Evolutionary conservation across 2,329 filamentous ascomycete species (phyloP).

Genomic region (Pseudonectria foliicola): DNA sequence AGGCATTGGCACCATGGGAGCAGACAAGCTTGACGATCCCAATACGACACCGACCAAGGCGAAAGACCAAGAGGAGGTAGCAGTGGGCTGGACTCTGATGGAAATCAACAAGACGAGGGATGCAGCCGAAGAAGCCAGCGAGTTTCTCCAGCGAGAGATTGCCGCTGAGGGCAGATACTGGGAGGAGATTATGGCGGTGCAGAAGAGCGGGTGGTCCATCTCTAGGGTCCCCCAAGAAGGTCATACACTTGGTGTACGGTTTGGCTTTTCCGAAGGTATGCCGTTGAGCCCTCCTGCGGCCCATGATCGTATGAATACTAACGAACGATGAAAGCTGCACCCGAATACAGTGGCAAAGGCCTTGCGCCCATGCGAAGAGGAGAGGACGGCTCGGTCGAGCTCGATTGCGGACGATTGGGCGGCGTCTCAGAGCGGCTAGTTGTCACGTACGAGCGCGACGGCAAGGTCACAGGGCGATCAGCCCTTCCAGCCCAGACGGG

Average conservation of each 20-base stretch:
- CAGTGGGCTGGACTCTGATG: slow-evolving; percentile 69
- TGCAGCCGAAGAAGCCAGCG: slow-evolving; percentile 64
- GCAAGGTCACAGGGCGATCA: slow-evolving; percentile 51
- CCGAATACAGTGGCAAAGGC: slow-evolving; percentile 60
- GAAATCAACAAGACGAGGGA: slow-evolving; percentile 69
- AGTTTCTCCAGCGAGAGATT: slow-evolving; percentile 69
- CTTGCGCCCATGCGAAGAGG: slow-evolving; percentile 71
- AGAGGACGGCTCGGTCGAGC: slow-evolving; percentile 64
- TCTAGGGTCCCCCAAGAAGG: slow-evolving; percentile 67
- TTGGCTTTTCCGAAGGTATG: slow-evolving; percentile 74
- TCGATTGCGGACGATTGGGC: slow-evolving; percentile 57
- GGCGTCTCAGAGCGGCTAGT: slow-evolving; percentile 54
- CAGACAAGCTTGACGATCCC: slow-evolving; percentile 56
- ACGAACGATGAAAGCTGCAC: slow-evolving; percentile 35
- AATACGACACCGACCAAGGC: slow-evolving; percentile 48
- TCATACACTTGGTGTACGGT: slow-evolving; percentile 74
- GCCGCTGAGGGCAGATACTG: slow-evolving; percentile 79
- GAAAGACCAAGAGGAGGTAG: slow-evolving; percentile 49
- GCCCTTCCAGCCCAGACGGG: slow-evolving; percentile 43
- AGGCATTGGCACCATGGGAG: slow-evolving; percentile 67
- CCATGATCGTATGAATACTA: slow-evolving; percentile 12
- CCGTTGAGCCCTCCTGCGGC: not conserved
- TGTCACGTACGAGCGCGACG: slow-evolving; percentile 56
- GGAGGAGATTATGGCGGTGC: slow-evolving; percentile 76
- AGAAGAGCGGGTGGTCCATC: slow-evolving; percentile 78